Evolutionary conservation across 345 rosid species (phyloP).

Genomic region (Schrenkiella parvula): DNA sequence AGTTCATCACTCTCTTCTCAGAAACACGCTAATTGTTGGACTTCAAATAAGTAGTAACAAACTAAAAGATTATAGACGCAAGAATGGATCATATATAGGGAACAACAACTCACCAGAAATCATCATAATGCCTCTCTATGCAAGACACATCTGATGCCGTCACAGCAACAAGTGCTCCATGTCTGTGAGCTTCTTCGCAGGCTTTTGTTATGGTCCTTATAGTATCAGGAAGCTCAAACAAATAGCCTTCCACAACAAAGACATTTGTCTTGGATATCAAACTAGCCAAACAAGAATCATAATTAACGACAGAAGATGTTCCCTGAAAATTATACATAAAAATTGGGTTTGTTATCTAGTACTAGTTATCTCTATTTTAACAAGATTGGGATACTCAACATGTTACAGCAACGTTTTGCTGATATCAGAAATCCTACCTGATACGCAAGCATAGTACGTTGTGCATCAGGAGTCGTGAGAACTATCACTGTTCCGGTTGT

Average conservation of each 20-base stretch:
- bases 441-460: constrained; percentile 95
- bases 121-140: constrained; percentile 88
- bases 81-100: too few relatives aligned
- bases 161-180: constrained; percentile 80
- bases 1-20: neutral
- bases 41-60: neutral
- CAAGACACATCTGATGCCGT: constrained; percentile 95
- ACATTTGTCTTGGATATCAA: constrained; percentile 68
- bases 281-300: constrained; percentile 70
- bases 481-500: constrained; percentile 97
- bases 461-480: constrained; percentile 95
- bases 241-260: constrained; percentile 87
- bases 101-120: constrained; percentile 91
- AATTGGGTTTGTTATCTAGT: neutral
- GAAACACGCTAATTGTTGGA: too few relatives aligned
- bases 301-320: constrained; percentile 71
- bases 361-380: neutral
- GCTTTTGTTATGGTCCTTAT: constrained; percentile 75
- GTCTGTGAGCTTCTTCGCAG: constrained; percentile 76
- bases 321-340: constrained; percentile 49
- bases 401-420: neutral
- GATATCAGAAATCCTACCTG: constrained; percentile 42
- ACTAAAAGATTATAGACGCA: too few relatives aligned
- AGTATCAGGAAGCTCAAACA: constrained; percentile 90
- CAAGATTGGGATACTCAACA: neutral